A percentile compares a stretch with the other conserved stretches of the same genome.
Conservation (phyloP, 2,329 filamentous ascomycete genomes). For the Botrytis sinoallii region DNA sequence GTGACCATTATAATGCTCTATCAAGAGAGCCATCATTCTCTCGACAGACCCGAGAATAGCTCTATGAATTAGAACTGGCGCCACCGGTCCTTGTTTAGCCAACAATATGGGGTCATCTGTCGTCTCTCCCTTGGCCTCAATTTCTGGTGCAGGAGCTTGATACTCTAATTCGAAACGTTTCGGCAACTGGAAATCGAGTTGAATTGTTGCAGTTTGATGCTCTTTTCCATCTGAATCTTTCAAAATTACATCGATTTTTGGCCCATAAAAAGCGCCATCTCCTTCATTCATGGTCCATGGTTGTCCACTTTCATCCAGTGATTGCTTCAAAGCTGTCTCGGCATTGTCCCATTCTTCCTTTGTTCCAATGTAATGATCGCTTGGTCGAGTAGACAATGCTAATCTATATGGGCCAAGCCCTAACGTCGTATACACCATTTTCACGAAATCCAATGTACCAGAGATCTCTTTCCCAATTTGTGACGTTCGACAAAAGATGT, state of each 20-base stretch:
- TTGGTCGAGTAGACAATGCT: slow-evolving; percentile 74
- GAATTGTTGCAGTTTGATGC: slow-evolving; percentile 84
- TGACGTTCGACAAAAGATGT: slow-evolving; percentile 80
- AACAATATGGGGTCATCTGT: slow-evolving; percentile 49
- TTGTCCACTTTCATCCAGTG: slow-evolving; percentile 61
- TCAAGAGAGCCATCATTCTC: slow-evolving; percentile 78
- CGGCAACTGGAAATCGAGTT: slow-evolving; percentile 86
- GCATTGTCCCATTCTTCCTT: slow-evolving; percentile 66
- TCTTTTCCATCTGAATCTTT: slow-evolving; percentile 79
- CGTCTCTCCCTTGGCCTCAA: slow-evolving; percentile 52
- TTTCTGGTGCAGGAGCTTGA: slow-evolving; percentile 62
- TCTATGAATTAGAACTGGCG: slow-evolving; percentile 78
- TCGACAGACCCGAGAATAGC: slow-evolving; percentile 83
- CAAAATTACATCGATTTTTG: slow-evolving; percentile 85
- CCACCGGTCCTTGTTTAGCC: slow-evolving; percentile 55
- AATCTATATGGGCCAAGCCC: slow-evolving; percentile 70
- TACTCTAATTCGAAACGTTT: slow-evolving; percentile 78
- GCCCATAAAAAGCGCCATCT: slow-evolving; percentile 87
- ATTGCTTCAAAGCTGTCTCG: slow-evolving; percentile 62
- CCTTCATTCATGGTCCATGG: slow-evolving; percentile 74
- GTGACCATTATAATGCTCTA: slow-evolving; percentile 75
- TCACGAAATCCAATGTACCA: slow-evolving; percentile 70
- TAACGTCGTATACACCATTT: slow-evolving; percentile 67
- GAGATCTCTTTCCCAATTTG: slow-evolving; percentile 75
- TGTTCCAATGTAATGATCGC: slow-evolving; percentile 73